Conservation (phyloP, 1,284 basidiomycete species). For the Inonotus obliquus region DNA sequence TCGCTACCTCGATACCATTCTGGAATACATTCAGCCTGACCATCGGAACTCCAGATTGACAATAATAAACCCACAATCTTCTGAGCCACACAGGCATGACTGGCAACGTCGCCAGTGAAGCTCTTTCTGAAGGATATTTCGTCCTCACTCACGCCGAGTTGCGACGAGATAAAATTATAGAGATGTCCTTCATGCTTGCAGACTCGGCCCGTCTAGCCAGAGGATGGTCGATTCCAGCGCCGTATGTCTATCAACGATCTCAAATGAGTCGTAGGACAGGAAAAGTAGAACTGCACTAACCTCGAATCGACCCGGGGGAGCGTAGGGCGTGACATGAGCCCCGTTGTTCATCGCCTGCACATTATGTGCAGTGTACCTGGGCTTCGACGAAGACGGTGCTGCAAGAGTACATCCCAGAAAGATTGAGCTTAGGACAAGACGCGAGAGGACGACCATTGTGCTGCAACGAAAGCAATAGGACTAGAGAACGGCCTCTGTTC, state of each 20-base stretch:
- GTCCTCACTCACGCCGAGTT: slow-evolving; percentile 28
- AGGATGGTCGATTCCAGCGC: slow-evolving; percentile 30
- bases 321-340: background rate
- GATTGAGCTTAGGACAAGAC: background rate
- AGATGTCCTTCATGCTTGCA: slow-evolving; percentile 28
- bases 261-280: background rate
- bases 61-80: slow-evolving; percentile 31
- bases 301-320: background rate
- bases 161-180: slow-evolving; percentile 33
- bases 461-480: background rate
- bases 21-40: slow-evolving; percentile 17
- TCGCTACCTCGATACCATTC: slow-evolving; percentile 43
- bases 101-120: slow-evolving; percentile 28
- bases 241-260: background rate
- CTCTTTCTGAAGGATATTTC: slow-evolving; percentile 33
- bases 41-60: background rate
- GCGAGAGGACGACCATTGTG: background rate
- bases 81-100: slow-evolving; percentile 39
- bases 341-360: background rate
- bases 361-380: background rate
- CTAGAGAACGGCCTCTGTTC: too few relatives aligned
- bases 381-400: background rate
- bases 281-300: background rate
- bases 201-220: slow-evolving; percentile 28
- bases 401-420: background rate